Base-by-base conservation (phyloP, 225 moss, liverwort and hornwort species). In the Physcomitrium patens region DNA sequence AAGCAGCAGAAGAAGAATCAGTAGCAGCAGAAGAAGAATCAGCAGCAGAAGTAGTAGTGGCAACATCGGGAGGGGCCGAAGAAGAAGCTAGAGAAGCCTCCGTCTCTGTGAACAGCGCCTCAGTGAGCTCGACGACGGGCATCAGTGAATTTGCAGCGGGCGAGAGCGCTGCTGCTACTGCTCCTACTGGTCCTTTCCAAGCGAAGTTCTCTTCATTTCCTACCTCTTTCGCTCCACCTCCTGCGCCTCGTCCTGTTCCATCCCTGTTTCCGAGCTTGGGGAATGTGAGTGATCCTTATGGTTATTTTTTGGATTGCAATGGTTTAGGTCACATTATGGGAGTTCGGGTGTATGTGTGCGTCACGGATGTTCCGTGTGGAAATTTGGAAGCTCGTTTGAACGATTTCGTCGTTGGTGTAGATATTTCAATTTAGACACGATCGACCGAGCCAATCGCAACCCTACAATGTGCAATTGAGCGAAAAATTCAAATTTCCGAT, bases 261-360 rank as follows among this genome's bases (percentile, higher is more conserved):
- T 48, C 81, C 10, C 63, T 83, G 15, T 59, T 81, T 28, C 83
- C 84, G 2, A 49, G 78, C 49, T 46, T 46, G 24, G 76, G 74
- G 22, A 76, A 27, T 81, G 68, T 70, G 47, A 77, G 69, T 63
- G 15, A 20, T 57, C 50, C 22, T 17, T 24, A 23, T 20, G 19
- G 2, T 63, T 3, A n/a, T 10, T 70, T 22, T 28, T 41, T 17
- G 8, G 8, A 15, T 27, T 17, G 8, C n/a, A 27, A 13, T 15
- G 3, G 10, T n/a, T 16, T 10, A 31, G 23, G 41, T 63, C 15
- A 31, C 17, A 37, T 3, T 37, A 37, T 37, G 31, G 31, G 31
- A 37, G 7, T 37, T 37, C 7, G 31, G 5, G n/a, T 60, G 31
- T 37, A 4, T 37, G 2, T 37, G 31, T 4, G 31, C 7, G 31